Evolutionary conservation across 83 land plant genomes (phyloP).

Genomic region (Picea abies): DNA sequence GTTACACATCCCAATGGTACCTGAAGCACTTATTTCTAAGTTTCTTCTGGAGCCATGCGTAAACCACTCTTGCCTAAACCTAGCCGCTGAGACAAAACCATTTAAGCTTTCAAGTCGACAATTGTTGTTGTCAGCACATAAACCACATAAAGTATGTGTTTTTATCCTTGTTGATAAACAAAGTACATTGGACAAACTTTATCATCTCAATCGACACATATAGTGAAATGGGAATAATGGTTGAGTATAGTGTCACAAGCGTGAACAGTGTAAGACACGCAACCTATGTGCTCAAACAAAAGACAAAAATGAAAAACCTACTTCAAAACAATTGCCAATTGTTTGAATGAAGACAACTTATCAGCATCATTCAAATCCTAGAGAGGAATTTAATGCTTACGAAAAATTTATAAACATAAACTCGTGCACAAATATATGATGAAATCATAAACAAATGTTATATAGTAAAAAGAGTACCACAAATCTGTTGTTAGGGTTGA

Average conservation of each 20-base stretch:
- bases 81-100: too few species aligned
- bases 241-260: slow-evolving; percentile 87
- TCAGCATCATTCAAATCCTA: not conserved
- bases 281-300: slow-evolving; percentile 55
- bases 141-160: too few species aligned
- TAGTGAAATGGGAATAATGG: slow-evolving; percentile 98
- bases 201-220: slow-evolving; percentile 84
- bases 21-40: too few species aligned
- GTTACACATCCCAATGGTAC: too few species aligned
- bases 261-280: slow-evolving; percentile 79
- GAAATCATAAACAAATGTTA: not conserved
- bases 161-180: too few species aligned
- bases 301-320: not conserved
- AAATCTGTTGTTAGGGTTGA: slow-evolving; percentile 83
- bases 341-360: not conserved
- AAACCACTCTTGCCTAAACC: too few species aligned
- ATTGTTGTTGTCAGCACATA: too few species aligned
- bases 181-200: too few species aligned
- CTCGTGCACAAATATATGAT: not conserved
- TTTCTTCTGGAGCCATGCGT: too few species aligned
- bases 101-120: too few species aligned
- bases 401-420: not conserved
- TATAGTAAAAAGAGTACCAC: slow-evolving; percentile 45
- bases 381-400: not conserved
- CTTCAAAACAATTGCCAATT: not conserved